phyloP scores from a whole-genome alignment of 2,329 filamentous ascomycete species.

The Aspergillus hortae region DNA sequence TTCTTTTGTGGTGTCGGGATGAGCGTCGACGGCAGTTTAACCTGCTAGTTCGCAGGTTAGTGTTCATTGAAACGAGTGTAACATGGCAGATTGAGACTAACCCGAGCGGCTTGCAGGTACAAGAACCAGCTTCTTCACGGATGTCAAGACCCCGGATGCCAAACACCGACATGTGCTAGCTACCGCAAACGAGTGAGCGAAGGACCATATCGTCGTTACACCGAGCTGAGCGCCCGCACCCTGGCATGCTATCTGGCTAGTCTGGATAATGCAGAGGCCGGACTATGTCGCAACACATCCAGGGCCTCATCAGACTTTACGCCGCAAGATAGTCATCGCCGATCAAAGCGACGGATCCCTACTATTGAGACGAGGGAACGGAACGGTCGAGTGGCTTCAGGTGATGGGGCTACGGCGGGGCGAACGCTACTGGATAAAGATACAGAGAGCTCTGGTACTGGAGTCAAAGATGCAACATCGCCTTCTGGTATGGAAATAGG shows the following conservation, averaged over 20 bases:
- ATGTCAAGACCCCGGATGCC: slow-evolving; percentile 66
- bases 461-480: neutral
- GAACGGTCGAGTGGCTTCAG: slow-evolving; percentile 1
- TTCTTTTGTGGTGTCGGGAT: slow-evolving; percentile 37
- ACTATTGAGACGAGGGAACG: slow-evolving; percentile 12
- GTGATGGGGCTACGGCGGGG: neutral
- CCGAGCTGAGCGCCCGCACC: slow-evolving; percentile 74
- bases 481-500: neutral
- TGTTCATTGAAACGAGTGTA: slow-evolving; percentile 13
- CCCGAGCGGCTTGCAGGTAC: slow-evolving; percentile 52
- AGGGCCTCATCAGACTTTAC: slow-evolving; percentile 25
- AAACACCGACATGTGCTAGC: slow-evolving; percentile 75
- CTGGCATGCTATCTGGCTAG: slow-evolving; percentile 77
- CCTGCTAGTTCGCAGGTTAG: slow-evolving; percentile 63
- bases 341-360: slow-evolving; percentile 28
- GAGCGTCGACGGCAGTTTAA: slow-evolving; percentile 49
- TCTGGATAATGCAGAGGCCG: slow-evolving; percentile 69
- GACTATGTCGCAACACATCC: slow-evolving; percentile 58
- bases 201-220: slow-evolving; percentile 73
- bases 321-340: slow-evolving; percentile 22
- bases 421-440: neutral
- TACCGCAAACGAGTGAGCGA: slow-evolving; percentile 66
- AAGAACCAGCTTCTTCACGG: slow-evolving; percentile 78
- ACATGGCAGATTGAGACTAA: slow-evolving; percentile 5
- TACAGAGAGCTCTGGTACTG: neutral